phyloP scores from a whole-genome alignment of 2,329 filamentous ascomycete species.

The Myrmaecium sp. region DNA sequence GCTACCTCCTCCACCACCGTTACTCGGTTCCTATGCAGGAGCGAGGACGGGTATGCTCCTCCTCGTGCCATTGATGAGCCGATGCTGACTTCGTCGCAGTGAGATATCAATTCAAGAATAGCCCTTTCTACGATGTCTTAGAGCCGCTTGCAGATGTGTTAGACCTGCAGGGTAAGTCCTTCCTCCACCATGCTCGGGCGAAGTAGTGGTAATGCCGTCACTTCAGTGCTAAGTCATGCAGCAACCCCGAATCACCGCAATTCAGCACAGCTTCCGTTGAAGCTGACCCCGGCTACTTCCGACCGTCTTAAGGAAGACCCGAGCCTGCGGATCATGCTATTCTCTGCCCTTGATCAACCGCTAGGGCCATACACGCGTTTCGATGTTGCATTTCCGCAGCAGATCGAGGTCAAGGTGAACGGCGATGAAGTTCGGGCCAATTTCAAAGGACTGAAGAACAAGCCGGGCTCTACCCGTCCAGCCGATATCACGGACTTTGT shows the following conservation, averaged over 20 bases:
- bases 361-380: constrained; percentile 15
- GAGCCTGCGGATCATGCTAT: constrained; percentile 61
- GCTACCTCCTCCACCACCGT: constrained; percentile 7
- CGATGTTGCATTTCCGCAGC: constrained; percentile 78
- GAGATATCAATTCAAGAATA: constrained; percentile 47
- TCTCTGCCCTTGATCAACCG: constrained; percentile 50
- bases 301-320: constrained; percentile 41
- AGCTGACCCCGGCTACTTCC: constrained; percentile 36
- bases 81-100: constrained; percentile 14
- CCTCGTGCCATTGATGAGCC: background rate
- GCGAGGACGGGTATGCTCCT: constrained; percentile 7
- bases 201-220: background rate
- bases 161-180: constrained; percentile 52
- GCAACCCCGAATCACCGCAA: constrained; percentile 43
- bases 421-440: constrained; percentile 81
- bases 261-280: constrained; percentile 40
- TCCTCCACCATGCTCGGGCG: constrained; percentile 3
- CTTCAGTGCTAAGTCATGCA: constrained; percentile 13
- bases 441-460: constrained; percentile 85
- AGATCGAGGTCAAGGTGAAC: constrained; percentile 86
- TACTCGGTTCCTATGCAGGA: constrained; percentile 1
- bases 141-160: constrained; percentile 46
- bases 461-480: constrained; percentile 82
- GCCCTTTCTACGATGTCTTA: constrained; percentile 68
- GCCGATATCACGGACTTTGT: constrained; percentile 74